Evolutionary conservation across 768 basidiomycete species (phyloP).

Genomic region (Mrakia gelida): DNA sequence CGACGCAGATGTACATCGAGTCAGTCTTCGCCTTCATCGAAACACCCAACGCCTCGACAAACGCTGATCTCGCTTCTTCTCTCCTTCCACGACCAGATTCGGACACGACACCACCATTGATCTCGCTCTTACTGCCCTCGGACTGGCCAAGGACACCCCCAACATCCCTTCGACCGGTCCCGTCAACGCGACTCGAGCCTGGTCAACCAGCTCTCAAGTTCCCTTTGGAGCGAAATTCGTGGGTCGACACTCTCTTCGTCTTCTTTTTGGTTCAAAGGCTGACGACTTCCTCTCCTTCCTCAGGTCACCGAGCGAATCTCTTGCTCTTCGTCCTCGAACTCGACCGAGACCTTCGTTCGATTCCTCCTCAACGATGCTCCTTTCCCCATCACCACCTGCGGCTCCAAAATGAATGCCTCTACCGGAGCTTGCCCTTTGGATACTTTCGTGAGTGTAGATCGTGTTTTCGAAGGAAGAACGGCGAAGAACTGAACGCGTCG

Average conservation of each 20-base stretch:
- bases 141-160: slow-evolving; percentile 46
- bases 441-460: slow-evolving; percentile 40
- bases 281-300: slow-evolving; percentile 33
- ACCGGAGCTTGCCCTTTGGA: slow-evolving; percentile 48
- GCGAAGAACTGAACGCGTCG: not conserved
- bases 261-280: not conserved
- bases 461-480: no score
- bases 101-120: slow-evolving; percentile 50
- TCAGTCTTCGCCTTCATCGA: no score
- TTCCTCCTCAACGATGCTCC: slow-evolving; percentile 49
- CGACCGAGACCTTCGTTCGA: slow-evolving; percentile 44
- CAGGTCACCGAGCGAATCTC: slow-evolving; percentile 29
- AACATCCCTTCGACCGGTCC: slow-evolving; percentile 43
- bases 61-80: no score
- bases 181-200: slow-evolving; percentile 42
- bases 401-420: slow-evolving; percentile 39
- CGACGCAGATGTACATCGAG: slow-evolving; percentile 45
- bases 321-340: slow-evolving; percentile 13
- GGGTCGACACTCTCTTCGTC: slow-evolving; percentile 27
- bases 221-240: slow-evolving; percentile 51
- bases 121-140: slow-evolving; percentile 46
- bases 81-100: slow-evolving; percentile 35
- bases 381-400: slow-evolving; percentile 47
- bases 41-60: no score
- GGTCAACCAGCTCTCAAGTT: slow-evolving; percentile 47